These are phyloP conservation scores for Leptographium lundbergii DNA, from an alignment of 2,329 filamentous ascomycete species.

Conservation along the genomic window DNA sequence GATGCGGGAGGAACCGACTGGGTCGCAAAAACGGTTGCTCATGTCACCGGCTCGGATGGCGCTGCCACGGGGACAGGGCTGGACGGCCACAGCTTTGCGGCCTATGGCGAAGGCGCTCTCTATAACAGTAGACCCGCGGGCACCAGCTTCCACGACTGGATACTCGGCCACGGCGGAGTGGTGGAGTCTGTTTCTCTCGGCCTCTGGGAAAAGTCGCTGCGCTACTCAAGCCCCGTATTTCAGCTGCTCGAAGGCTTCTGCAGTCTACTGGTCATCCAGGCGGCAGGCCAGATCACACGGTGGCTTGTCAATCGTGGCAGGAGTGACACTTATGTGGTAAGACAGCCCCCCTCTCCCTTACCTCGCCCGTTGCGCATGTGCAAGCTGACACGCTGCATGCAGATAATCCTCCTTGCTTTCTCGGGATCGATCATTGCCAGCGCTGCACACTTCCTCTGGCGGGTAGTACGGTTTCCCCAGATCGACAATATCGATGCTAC, in stretches of 20 bases:
- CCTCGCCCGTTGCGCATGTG: neutral
- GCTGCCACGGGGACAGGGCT: neutral
- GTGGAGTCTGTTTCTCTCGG: constrained; percentile 71
- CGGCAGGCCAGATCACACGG: constrained; percentile 82
- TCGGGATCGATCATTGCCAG: constrained; percentile 88
- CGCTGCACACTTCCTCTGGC: constrained; percentile 91
- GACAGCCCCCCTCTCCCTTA: neutral
- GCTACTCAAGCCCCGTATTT: constrained; percentile 88
- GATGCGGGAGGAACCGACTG: constrained; percentile 46
- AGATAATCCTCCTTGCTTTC: constrained; percentile 80
- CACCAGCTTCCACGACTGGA: constrained; percentile 65
- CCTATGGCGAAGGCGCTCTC: neutral
- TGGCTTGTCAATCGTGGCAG: constrained; percentile 90
- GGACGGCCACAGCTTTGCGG: neutral
- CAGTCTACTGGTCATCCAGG: constrained; percentile 89
- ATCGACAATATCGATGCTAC: constrained; percentile 87
- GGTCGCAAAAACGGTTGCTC: constrained; percentile 13
- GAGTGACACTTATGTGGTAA: constrained; percentile 92
- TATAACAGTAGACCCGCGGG: constrained; percentile 25
- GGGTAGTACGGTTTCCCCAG: constrained; percentile 84
- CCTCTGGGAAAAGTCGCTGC: constrained; percentile 75
- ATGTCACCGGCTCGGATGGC: constrained; percentile 5
- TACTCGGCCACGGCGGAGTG: constrained; percentile 76
- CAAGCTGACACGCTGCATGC: neutral
- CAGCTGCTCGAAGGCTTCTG: constrained; percentile 94